Percentiles rank a stretch among this genome's conserved stretches.
Conservation (phyloP, 305 asterid species). For the Fraxinus paxiana region DNA sequence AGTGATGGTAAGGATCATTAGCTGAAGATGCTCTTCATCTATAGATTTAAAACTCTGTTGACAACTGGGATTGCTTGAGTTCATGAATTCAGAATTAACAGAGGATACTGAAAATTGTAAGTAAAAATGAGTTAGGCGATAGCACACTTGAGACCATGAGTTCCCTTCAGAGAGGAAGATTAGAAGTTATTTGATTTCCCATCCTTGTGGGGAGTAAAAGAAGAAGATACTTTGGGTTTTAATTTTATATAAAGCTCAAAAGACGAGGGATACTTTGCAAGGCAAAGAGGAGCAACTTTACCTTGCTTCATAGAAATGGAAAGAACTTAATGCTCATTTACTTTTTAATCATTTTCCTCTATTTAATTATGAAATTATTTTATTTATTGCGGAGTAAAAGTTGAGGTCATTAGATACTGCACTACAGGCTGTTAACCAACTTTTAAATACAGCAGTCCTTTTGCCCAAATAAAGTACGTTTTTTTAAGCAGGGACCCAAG, state of each 20-base stretch:
- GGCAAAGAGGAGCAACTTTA: neutral
- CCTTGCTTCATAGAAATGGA: neutral
- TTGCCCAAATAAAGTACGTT: neutral
- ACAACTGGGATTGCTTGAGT: neutral
- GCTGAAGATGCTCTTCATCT: neutral
- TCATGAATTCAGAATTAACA: neutral
- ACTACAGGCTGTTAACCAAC: neutral
- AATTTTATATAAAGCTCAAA: neutral
- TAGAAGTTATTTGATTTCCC: neutral
- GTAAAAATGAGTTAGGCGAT: neutral
- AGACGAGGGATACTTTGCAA: neutral
- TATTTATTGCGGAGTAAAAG: conserved; percentile 10
- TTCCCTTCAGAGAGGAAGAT: neutral
- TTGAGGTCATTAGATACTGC: neutral
- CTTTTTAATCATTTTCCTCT: neutral
- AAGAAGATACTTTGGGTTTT: neutral
- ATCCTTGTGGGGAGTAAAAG: neutral
- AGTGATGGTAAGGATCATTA: neutral
- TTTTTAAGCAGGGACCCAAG: conserved; percentile 15
- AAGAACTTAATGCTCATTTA: neutral
- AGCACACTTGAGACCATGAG: neutral
- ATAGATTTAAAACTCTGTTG: neutral
- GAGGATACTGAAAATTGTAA: neutral
- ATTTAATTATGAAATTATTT: neutral
- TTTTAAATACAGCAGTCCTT: neutral